Conservation (phyloP, 768 basidiomycete genomes). For the Chiua virens region DNA sequence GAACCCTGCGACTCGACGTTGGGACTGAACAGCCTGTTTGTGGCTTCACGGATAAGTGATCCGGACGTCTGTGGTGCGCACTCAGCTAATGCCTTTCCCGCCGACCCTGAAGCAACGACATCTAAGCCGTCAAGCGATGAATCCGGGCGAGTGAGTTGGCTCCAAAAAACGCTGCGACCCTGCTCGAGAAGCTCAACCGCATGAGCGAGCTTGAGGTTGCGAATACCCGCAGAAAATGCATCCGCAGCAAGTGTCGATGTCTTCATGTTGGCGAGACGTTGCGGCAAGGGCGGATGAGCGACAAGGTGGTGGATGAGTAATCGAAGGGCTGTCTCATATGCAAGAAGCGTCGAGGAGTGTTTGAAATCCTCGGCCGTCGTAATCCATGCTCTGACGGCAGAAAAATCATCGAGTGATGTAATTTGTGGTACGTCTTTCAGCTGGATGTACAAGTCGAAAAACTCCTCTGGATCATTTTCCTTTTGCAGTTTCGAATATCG, state of each 20-base stretch:
- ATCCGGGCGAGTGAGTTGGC: too few species aligned
- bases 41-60: neutral
- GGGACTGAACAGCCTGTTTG: too few species aligned
- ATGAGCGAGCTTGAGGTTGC: conserved; percentile 1
- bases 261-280: neutral
- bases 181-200: conserved; percentile 35
- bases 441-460: neutral
- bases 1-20: too few species aligned
- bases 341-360: neutral
- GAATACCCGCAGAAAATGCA: conserved; percentile 16
- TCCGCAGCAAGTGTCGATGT: conserved; percentile 1
- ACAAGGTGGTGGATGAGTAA: neutral
- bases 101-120: neutral
- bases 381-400: neutral
- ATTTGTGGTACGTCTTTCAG: neutral
- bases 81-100: too few species aligned
- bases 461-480: conserved; percentile 8
- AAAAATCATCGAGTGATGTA: neutral
- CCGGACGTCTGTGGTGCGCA: neutral
- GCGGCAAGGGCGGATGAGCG: neutral
- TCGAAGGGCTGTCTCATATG: neutral
- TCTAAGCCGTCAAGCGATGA: too few species aligned
- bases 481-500: conserved; percentile 10
- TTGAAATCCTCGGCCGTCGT: neutral
- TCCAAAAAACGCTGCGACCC: conserved; percentile 23